Percentiles rank a stretch among this genome's conserved stretches.
These are phyloP conservation scores for Ziziphus jujuba DNA, from an alignment of 306 rosid genomes.

Conservation along the genomic window DNA sequence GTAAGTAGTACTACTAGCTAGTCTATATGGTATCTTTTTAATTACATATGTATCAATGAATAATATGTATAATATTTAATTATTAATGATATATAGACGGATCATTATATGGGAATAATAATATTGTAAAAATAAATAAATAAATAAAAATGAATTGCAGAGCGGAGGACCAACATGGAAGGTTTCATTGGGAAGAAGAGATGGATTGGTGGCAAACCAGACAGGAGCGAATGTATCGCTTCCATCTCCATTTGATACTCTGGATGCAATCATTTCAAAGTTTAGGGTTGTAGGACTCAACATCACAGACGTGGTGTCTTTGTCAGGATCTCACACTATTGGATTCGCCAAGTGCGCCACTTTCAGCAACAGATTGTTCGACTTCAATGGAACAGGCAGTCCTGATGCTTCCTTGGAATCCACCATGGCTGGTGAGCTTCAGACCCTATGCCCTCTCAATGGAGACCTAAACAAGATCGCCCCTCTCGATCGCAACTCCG, in stretches of 20 bases:
- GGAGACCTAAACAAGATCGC: slow-evolving; percentile 63
- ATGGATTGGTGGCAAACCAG: slow-evolving; percentile 59
- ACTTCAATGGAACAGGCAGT: slow-evolving; percentile 59
- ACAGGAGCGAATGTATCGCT: slow-evolving; percentile 43
- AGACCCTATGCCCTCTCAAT: slow-evolving; percentile 55
- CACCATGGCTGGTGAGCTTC: slow-evolving; percentile 50
- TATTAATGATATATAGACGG: too few relatives aligned
- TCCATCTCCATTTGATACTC: slow-evolving; percentile 62
- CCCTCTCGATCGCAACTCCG: slow-evolving; percentile 62
- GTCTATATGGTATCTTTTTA: background rate
- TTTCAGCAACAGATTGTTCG: slow-evolving; percentile 70
- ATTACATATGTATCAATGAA: too few relatives aligned
- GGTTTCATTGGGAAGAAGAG: slow-evolving; percentile 73
- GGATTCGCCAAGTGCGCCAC: slow-evolving; percentile 65
- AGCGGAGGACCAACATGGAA: slow-evolving; percentile 81
- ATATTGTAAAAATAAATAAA: too few relatives aligned
- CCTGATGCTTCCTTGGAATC: slow-evolving; percentile 62
- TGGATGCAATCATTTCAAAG: slow-evolving; percentile 41
- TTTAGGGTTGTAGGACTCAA: slow-evolving; percentile 55
- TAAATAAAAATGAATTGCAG: slow-evolving; percentile 27
- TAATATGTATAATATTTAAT: too few relatives aligned
- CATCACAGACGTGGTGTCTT: slow-evolving; percentile 57
- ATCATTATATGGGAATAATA: too few relatives aligned
- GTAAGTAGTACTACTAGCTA: slow-evolving; percentile 32
- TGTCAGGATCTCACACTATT: slow-evolving; percentile 90